Evolutionary conservation across 768 basidiomycete genomes (phyloP), one percentile per base, ranked within the genome.

Genomic region (Tylopilus felleus): DNA sequence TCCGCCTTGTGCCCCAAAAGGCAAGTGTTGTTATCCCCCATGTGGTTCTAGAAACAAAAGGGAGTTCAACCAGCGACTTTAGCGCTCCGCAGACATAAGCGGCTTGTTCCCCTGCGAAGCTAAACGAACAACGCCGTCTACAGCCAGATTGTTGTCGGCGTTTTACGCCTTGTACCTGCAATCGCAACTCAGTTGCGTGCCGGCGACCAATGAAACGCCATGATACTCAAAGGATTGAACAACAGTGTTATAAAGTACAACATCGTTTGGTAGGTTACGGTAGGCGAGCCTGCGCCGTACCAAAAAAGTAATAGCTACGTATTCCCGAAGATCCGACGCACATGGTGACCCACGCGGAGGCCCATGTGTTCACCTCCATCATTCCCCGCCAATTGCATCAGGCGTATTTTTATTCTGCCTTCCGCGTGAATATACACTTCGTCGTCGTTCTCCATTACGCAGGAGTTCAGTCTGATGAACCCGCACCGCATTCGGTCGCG

Each of bases 1-100:
- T 42, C 46, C 58, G 41, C 65, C 55, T 70, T 70, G 58, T 70
- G 16, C 69, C 63, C 27, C 47, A 67, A 61, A 65, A 65, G 69
- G 69, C 42, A 72, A 21, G 59, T 55, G 60, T 70, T 70, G 67
- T 70, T 57, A 55, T 47, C 36, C n/a, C 27, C 53, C 65, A 57
- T 53, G 59, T 53, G 55, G 45, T 38, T 31, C 35, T 19, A 47
- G 39, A 53, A 56, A 71, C 69, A 70, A 72, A 60, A 72, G 55
- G 52, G 46, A 35, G 47, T 10, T 41, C 22, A 28, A n/a, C 27
- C 52, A 55, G 62, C 55, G 47, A 60, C 47, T 55, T 53, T 51
- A 36, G 51, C 48, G 10, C 41, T 43, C 42, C 23, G 49, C 38
- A 45, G 23, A 46, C 33, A 22, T 42, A 52, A 51, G 23, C 52